Conservation (phyloP, 2,329 filamentous ascomycete genomes). For the Colletotrichum liriopes region DNA sequence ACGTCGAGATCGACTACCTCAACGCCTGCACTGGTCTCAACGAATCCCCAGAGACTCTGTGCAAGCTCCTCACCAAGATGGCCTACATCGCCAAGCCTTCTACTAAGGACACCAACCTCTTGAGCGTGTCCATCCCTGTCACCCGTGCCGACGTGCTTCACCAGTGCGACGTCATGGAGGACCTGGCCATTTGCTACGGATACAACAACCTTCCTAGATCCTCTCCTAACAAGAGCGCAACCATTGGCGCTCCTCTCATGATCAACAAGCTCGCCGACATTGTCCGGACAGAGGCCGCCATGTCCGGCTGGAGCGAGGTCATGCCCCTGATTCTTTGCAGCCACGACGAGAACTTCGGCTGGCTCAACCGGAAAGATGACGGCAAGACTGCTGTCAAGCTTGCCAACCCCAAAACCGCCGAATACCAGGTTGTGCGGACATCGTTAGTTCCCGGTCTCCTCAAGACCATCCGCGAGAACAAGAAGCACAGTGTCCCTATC, state of each 20-base stretch:
- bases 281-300: conserved; percentile 88
- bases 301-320: conserved; percentile 96
- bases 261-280: conserved; percentile 98
- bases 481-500: conserved; percentile 88
- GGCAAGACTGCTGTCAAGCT: conserved; percentile 87
- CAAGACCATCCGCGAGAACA: conserved; percentile 96
- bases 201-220: conserved; percentile 95
- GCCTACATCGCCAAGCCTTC: conserved; percentile 87
- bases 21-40: conserved; percentile 91
- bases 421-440: conserved; percentile 95
- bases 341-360: conserved; percentile 97
- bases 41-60: conserved; percentile 82
- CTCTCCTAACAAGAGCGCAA: conserved; percentile 88
- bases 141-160: conserved; percentile 96
- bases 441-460: conserved; percentile 88
- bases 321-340: conserved; percentile 97
- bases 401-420: conserved; percentile 92
- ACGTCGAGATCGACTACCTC: conserved; percentile 93
- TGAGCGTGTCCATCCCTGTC: conserved; percentile 87
- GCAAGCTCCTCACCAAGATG: conserved; percentile 89
- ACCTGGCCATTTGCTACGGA: conserved; percentile 95
- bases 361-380: conserved; percentile 92
- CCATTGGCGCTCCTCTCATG: conserved; percentile 86
- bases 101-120: conserved; percentile 75
- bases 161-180: conserved; percentile 98